Percentiles rank a stretch among this genome's conserved stretches.
Conservation (phyloP, 768 basidiomycete species). For the Hericium coralloides region DNA sequence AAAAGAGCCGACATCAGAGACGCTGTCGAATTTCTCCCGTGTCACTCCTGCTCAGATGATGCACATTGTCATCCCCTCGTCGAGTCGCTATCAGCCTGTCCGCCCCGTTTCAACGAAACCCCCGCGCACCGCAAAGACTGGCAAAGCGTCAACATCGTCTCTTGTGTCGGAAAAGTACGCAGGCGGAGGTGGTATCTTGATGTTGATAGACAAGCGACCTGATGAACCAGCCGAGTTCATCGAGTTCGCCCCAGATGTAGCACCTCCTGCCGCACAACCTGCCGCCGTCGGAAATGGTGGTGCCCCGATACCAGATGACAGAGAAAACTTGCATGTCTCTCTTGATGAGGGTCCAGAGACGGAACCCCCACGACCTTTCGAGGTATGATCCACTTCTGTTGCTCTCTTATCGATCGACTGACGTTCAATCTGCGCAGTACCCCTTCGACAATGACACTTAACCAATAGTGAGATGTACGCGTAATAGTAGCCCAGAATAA, state of each 20-base stretch:
- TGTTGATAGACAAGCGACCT: constrained; percentile 68
- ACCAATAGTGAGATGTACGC: background rate
- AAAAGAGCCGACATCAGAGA: constrained; percentile 76
- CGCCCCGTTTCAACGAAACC: constrained; percentile 54
- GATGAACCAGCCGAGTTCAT: constrained; percentile 71
- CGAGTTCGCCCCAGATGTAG: constrained; percentile 29
- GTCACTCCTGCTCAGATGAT: constrained; percentile 84
- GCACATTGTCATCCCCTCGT: constrained; percentile 74
- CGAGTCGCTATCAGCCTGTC: constrained; percentile 82
- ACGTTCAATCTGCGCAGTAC: constrained; percentile 39
- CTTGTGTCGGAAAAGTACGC: constrained; percentile 49
- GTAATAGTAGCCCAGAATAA: background rate
- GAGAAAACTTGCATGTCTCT: constrained; percentile 39
- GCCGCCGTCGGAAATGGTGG: constrained; percentile 24
- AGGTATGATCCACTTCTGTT: constrained; percentile 42
- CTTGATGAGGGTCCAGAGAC: constrained; percentile 64
- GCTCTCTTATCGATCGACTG: constrained; percentile 13
- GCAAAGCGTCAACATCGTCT: constrained; percentile 18
- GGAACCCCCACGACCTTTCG: constrained; percentile 71
- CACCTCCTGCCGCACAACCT: constrained; percentile 20
- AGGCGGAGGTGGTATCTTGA: constrained; percentile 82
- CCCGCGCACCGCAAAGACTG: constrained; percentile 11
- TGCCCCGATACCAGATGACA: constrained; percentile 19
- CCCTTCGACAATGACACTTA: constrained; percentile 63
- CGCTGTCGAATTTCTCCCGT: constrained; percentile 79